A percentile compares a stretch with the other conserved stretches of the same genome.
phyloP scores from a whole-genome alignment of 139 green algal species.

The Coccomyxa sp. region DNA sequence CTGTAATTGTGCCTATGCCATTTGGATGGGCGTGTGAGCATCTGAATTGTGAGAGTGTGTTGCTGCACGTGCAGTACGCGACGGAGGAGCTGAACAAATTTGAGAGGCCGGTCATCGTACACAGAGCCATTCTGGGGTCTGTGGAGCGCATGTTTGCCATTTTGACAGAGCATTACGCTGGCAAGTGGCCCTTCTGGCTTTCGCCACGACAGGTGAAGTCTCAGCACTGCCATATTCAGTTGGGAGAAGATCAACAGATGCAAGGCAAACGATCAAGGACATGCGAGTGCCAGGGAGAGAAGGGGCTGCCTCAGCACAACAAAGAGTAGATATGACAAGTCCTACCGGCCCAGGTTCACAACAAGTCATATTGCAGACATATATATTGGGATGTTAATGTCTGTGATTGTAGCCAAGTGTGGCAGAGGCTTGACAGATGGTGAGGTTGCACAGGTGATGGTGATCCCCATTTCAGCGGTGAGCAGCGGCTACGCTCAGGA shows the following conservation, averaged over 20 bases:
- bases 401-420: too few species aligned
- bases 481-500: constrained; percentile 69
- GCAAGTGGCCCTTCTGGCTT: constrained; percentile 98
- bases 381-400: too few species aligned
- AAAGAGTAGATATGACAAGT: too few species aligned
- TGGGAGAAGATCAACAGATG: neutral
- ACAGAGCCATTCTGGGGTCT: constrained; percentile 90
- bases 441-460: constrained; percentile 66
- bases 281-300: too few species aligned
- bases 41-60: neutral
- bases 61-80: constrained; percentile 50
- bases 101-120: constrained; percentile 92
- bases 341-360: too few species aligned
- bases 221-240: neutral
- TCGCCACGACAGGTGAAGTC: constrained; percentile 75
- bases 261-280: too few species aligned
- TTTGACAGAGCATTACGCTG: constrained; percentile 96
- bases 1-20: neutral
- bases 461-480: constrained; percentile 91
- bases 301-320: too few species aligned
- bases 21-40: neutral
- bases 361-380: too few species aligned
- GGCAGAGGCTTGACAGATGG: too few species aligned
- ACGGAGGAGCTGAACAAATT: constrained; percentile 42
- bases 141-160: constrained; percentile 99